Evolutionary conservation across 768 basidiomycete species (phyloP).

Genomic region (Gelatoporia subvermispora): DNA sequence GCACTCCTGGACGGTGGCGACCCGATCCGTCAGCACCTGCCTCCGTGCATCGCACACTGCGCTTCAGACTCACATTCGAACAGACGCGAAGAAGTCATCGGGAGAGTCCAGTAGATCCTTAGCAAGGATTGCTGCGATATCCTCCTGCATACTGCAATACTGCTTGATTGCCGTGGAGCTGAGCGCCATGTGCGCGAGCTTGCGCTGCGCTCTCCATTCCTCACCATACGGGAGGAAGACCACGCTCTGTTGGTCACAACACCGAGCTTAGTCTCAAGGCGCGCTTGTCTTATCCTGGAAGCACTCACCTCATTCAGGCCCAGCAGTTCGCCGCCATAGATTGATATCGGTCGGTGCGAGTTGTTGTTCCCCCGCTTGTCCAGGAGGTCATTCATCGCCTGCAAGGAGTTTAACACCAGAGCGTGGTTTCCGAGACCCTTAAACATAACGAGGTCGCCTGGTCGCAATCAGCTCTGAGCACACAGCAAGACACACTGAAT

Average conservation of each 20-base stretch:
- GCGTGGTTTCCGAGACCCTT: slow-evolving; percentile 13
- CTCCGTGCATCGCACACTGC: slow-evolving; percentile 18
- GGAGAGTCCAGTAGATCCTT: slow-evolving; percentile 3
- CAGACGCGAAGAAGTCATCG: slow-evolving; percentile 6
- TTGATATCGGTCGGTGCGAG: slow-evolving; percentile 24
- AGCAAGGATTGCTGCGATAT: slow-evolving; percentile 16
- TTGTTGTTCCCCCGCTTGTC: slow-evolving; percentile 35
- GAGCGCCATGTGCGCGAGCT: slow-evolving; percentile 26
- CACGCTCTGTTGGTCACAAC: slow-evolving; percentile 15
- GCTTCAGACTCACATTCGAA: slow-evolving; percentile 19
- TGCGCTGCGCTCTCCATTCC: slow-evolving; percentile 22
- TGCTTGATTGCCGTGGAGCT: slow-evolving; percentile 26
- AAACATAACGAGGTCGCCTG: slow-evolving; percentile 27
- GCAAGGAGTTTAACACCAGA: slow-evolving; percentile 30
- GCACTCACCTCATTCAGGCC: slow-evolving; percentile 14
- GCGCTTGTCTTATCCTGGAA: no score
- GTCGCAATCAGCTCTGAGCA: neutral
- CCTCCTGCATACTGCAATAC: slow-evolving; percentile 28
- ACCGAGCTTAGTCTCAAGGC: neutral
- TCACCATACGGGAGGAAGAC: slow-evolving; percentile 18
- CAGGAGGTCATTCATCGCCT: slow-evolving; percentile 32
- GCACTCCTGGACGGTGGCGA: no score
- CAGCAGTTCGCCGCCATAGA: slow-evolving; percentile 14
- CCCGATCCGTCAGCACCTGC: slow-evolving; percentile 28
- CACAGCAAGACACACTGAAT: no score